Percentiles rank a stretch among this genome's conserved stretches.
These are phyloP conservation scores for Anaeromyces robustus DNA, from an alignment of 192 early-diverging fungal genomes.

Conservation along the genomic window DNA sequence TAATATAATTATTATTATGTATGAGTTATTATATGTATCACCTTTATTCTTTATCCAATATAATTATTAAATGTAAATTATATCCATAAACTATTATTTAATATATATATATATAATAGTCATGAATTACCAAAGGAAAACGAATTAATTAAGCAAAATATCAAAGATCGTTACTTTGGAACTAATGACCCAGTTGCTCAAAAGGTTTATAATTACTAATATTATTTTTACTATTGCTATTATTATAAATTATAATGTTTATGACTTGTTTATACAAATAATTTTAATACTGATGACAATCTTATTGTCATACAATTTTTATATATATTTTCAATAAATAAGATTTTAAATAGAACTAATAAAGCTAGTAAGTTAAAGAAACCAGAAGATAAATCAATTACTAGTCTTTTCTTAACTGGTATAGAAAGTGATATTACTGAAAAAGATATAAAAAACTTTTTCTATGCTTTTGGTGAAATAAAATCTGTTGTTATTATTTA, in stretches of 20 bases:
- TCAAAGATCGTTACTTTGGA: slow-evolving; percentile 87
- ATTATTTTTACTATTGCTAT: no score
- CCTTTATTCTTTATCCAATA: no score
- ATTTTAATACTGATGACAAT: no score
- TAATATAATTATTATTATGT: no score
- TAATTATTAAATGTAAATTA: no score
- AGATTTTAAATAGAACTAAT: slow-evolving; percentile 23
- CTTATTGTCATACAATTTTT: no score
- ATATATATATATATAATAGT: background rate
- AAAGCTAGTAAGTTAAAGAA: slow-evolving; percentile 25
- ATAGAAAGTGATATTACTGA: slow-evolving; percentile 57
- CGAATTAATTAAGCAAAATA: slow-evolving; percentile 80
- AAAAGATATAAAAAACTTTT: slow-evolving; percentile 52
- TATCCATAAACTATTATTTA: no score
- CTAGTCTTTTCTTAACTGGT: slow-evolving; percentile 72
- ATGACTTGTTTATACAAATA: no score
- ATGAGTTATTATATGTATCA: no score
- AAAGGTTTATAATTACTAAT: slow-evolving; percentile 57
- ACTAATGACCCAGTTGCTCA: slow-evolving; percentile 87
- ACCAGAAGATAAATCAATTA: slow-evolving; percentile 70
- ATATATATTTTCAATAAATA: no score
- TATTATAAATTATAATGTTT: no score
- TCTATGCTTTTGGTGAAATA: slow-evolving; percentile 75
- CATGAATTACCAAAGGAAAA: slow-evolving; percentile 78
- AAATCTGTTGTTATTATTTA: slow-evolving; percentile 67